A percentile compares a stretch with the other conserved stretches of the same genome.
These are phyloP conservation scores for Diphasiastrum complanatum DNA, from an alignment of 83 land plant genomes.

Conservation along the genomic window DNA sequence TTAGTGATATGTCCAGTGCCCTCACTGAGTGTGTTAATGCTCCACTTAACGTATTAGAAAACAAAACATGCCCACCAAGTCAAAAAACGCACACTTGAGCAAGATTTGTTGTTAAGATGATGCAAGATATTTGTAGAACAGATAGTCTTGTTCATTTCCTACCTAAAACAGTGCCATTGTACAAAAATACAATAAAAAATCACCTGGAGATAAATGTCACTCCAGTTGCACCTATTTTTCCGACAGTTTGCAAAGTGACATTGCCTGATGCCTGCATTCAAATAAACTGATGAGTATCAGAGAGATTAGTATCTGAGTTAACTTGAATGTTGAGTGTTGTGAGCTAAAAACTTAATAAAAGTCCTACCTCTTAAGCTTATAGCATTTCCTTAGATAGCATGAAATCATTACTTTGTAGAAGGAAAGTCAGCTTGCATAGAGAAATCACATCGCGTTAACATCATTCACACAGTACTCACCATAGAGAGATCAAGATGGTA, in stretches of 20 bases:
- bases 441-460: too few species aligned
- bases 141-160: background rate
- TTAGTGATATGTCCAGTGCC: slow-evolving; percentile 91
- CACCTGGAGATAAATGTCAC: slow-evolving; percentile 88
- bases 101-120: background rate
- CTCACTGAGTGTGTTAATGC: slow-evolving; percentile 95
- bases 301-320: too few species aligned
- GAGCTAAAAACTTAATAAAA: too few species aligned
- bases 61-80: background rate
- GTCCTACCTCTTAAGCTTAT: too few species aligned
- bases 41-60: slow-evolving; percentile 50
- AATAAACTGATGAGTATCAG: too few species aligned
- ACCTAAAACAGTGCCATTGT: background rate
- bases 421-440: too few species aligned
- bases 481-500: too few species aligned
- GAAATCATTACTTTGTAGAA: too few species aligned
- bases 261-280: slow-evolving; percentile 83
- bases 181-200: background rate
- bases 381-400: too few species aligned
- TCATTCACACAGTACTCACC: too few species aligned
- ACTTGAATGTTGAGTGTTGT: too few species aligned
- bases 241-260: slow-evolving; percentile 72
- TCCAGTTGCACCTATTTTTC: slow-evolving; percentile 74
- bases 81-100: background rate
- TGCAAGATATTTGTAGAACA: background rate